These are phyloP conservation scores for Rehmannia glutinosa DNA, from an alignment of 257 asterid species.

Conservation along the genomic window DNA sequence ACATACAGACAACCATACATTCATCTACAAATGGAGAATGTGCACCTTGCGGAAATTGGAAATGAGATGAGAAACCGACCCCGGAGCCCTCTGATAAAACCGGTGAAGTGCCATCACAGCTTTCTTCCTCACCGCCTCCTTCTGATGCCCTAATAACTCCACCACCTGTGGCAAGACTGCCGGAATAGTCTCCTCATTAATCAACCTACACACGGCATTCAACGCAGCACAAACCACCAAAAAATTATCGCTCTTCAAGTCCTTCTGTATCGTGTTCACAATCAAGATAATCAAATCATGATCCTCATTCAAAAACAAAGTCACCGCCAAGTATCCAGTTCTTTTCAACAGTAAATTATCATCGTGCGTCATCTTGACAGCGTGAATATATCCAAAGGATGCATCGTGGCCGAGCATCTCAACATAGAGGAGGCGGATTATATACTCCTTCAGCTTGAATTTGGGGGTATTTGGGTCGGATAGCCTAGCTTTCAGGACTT, in stretches of 20 bases:
- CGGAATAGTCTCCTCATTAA: slow-evolving; percentile 95
- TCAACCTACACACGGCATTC: slow-evolving; percentile 89
- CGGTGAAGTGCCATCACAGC: slow-evolving; percentile 97
- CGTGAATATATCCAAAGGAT: slow-evolving; percentile 92
- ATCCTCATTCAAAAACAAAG: slow-evolving; percentile 85
- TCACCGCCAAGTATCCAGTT: slow-evolving; percentile 90
- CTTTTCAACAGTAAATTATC: slow-evolving; percentile 69
- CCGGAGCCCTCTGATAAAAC: slow-evolving; percentile 79
- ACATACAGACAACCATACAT: not conserved
- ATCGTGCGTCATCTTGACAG: slow-evolving; percentile 97
- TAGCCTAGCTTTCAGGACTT: slow-evolving; percentile 66
- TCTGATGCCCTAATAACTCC: slow-evolving; percentile 73
- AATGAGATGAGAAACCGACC: slow-evolving; percentile 74
- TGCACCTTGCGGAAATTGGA: slow-evolving; percentile 88
- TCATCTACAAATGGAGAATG: slow-evolving; percentile 4
- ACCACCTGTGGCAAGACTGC: slow-evolving; percentile 95
- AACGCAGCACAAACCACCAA: slow-evolving; percentile 85
- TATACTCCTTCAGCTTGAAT: slow-evolving; percentile 83
- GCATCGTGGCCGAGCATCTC: slow-evolving; percentile 98
- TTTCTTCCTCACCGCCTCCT: slow-evolving; percentile 95
- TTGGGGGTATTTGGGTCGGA: slow-evolving; percentile 76
- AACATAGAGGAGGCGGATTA: slow-evolving; percentile 77
- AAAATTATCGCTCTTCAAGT: slow-evolving; percentile 85
- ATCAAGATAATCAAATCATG: slow-evolving; percentile 92
- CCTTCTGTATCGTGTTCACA: slow-evolving; percentile 97